A percentile compares a stretch with the other conserved stretches of the same genome.
These are phyloP conservation scores for Parietichytrium sp. DNA, from an alignment of 108 stramenopile genomes.

Conservation along the genomic window DNA sequence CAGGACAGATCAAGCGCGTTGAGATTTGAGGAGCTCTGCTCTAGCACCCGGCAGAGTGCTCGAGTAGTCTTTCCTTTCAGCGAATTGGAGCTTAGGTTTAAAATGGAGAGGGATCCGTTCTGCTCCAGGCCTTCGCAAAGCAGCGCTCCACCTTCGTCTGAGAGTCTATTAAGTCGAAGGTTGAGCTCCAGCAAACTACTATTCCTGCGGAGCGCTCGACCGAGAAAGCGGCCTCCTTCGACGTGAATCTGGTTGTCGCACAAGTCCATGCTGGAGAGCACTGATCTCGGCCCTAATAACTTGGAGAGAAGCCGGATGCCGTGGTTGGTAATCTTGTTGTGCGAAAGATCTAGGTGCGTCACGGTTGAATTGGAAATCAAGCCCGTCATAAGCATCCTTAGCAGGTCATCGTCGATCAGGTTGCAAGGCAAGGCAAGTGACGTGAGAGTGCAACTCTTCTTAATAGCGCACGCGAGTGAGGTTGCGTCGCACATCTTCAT, in stretches of 20 bases:
- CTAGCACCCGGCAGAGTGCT: conserved; percentile 44
- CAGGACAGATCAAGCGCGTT: conserved; percentile 50
- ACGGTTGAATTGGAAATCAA: conserved; percentile 61
- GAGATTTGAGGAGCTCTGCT: not conserved
- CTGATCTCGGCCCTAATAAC: conserved; percentile 56
- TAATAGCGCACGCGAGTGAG: conserved; percentile 56
- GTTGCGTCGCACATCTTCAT: conserved; percentile 67
- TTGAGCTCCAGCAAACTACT: conserved; percentile 55
- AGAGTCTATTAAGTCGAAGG: conserved; percentile 63
- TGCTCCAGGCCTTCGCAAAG: conserved; percentile 58
- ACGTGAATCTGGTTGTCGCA: conserved; percentile 66
- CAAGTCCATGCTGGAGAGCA: conserved; percentile 60
- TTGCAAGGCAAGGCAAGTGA: conserved; percentile 51
- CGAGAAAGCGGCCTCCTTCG: conserved; percentile 62
- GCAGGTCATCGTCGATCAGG: conserved; percentile 67
- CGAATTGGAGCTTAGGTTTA: conserved; percentile 58
- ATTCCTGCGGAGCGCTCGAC: conserved; percentile 58
- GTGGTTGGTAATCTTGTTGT: conserved; percentile 70
- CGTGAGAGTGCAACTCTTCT: conserved; percentile 51
- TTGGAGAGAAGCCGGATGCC: conserved; percentile 59
- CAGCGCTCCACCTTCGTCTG: conserved; percentile 63
- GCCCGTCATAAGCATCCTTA: conserved; percentile 69
- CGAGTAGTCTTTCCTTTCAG: conserved; percentile 36
- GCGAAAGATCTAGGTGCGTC: conserved; percentile 65
- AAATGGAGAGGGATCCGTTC: conserved; percentile 47